Evolutionary conservation across 257 asterid genomes (phyloP).

Genomic region (Solanum gandarillasii): DNA sequence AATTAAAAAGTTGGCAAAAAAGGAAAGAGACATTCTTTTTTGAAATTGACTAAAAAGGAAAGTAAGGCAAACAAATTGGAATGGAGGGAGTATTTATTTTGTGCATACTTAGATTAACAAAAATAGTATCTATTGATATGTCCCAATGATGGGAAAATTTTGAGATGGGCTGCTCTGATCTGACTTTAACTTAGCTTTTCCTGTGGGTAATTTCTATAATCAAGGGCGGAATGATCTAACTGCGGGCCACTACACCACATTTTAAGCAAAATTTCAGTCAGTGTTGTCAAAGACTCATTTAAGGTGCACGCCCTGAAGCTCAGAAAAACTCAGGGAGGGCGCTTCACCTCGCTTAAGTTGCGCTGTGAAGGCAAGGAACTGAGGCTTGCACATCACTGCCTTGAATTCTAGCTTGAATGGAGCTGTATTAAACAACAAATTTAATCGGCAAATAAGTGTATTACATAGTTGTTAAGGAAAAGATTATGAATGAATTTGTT

Average conservation of each 20-base stretch:
- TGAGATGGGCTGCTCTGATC: neutral
- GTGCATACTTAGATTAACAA: neutral
- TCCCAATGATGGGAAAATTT: neutral
- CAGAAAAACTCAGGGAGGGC: neutral
- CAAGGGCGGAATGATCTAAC: neutral
- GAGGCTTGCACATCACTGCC: neutral
- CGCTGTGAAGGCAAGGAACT: neutral
- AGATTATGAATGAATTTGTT: neutral
- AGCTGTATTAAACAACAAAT: neutral
- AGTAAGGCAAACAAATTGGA: neutral
- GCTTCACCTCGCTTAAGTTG: neutral
- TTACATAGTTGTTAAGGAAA: neutral
- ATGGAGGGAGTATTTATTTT: neutral
- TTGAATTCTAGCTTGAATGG: neutral
- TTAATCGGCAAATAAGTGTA: neutral
- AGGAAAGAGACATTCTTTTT: neutral
- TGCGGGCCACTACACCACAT: neutral
- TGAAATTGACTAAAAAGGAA: neutral
- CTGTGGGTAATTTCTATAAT: neutral
- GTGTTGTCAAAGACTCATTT: neutral
- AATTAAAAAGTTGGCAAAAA: neutral
- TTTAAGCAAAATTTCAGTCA: neutral
- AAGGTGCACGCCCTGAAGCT: neutral
- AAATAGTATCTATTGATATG: neutral
- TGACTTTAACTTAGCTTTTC: neutral